Evolutionary conservation across 2,329 filamentous ascomycete genomes (phyloP), one percentile per base, ranked within the genome.

Genomic region (Penicillium concentricum): DNA sequence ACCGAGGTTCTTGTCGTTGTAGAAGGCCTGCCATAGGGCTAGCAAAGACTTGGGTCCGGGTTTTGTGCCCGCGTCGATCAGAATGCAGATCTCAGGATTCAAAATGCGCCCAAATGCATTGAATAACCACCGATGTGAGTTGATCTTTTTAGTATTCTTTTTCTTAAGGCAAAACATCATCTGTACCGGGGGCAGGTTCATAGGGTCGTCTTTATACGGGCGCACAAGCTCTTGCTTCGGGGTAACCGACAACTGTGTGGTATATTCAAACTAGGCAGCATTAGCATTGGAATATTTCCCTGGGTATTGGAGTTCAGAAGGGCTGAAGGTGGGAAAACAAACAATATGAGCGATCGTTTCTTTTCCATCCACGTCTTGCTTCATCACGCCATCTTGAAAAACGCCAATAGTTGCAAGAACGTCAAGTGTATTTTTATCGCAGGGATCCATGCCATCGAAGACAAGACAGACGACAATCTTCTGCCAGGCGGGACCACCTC

Each of bases 141-240:
- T 97, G 81, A 97, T 97, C 85, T 97, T 97, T 83, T 97, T 97
- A 79, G 82, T 94, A 82, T 97, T 97, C 84, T 95, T 91, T 74
- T 94, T 89, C 83, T 97, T 97, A 74, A 97, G 77, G 72, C 93
- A 97, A 81, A 97, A 97, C 72, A 97, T 96, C 87, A 97, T 95
- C 82, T 97, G 93, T 12, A 96, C 92, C 0, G 92, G 92, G 1
- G 93, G 92, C 41, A 97, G 83, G 12, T 90, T 96, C 67, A 84
- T 86, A 12, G 89, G 81, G 71, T 87, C 86, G 66, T 96, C 90
- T 68, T 92, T 90, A 56, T 87, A 85, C 6, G 93, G 93, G 30
- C 92, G 89, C 69, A 96, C 92, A 54, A 97, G 87, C 81, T 96
- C 91, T 79, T 97, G 93, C 75, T 87, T 92, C 20, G 92, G 87